A percentile compares a stretch with the other conserved stretches of the same genome.
These are phyloP conservation scores for Lachancea cidri DNA, from an alignment of 805 yeast species.

Conservation along the genomic window DNA sequence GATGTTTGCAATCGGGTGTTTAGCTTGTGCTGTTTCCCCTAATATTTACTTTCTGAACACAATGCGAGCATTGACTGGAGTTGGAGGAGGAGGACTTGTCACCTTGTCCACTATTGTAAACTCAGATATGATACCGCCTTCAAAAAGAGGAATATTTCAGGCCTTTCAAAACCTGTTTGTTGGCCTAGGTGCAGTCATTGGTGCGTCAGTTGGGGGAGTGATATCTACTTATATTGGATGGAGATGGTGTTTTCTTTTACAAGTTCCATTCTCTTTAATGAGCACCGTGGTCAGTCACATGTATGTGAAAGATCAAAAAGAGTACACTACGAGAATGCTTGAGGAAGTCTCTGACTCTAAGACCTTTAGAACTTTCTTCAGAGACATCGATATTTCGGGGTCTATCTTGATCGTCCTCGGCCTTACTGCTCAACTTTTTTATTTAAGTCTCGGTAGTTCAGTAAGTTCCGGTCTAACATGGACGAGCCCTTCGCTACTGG, in stretches of 20 bases:
- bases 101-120: slow-evolving; percentile 48
- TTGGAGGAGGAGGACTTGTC: slow-evolving; percentile 54
- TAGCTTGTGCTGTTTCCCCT: slow-evolving; percentile 38
- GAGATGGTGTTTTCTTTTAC: slow-evolving; percentile 38
- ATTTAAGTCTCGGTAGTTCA: slow-evolving; percentile 12
- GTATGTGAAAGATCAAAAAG: slow-evolving; percentile 30
- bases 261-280: slow-evolving; percentile 32
- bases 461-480: slow-evolving; percentile 4
- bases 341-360: background rate
- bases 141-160: slow-evolving; percentile 43
- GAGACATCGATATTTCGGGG: slow-evolving; percentile 35
- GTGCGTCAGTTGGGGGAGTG: slow-evolving; percentile 36
- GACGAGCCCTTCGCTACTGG: slow-evolving; percentile 8
- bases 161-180: slow-evolving; percentile 46
- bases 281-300: slow-evolving; percentile 29
- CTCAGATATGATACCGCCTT: slow-evolving; percentile 50
- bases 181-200: slow-evolving; percentile 42
- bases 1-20: slow-evolving; percentile 42
- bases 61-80: slow-evolving; percentile 52
- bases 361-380: slow-evolving; percentile 5
- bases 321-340: slow-evolving; percentile 9
- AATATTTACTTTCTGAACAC: slow-evolving; percentile 42
- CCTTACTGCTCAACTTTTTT: slow-evolving; percentile 28
- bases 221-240: slow-evolving; percentile 36
- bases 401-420: slow-evolving; percentile 32